Percentiles rank a stretch among this genome's conserved stretches.
Conservation (phyloP, 768 basidiomycete genomes). For the Kwoniella dendrophila region DNA sequence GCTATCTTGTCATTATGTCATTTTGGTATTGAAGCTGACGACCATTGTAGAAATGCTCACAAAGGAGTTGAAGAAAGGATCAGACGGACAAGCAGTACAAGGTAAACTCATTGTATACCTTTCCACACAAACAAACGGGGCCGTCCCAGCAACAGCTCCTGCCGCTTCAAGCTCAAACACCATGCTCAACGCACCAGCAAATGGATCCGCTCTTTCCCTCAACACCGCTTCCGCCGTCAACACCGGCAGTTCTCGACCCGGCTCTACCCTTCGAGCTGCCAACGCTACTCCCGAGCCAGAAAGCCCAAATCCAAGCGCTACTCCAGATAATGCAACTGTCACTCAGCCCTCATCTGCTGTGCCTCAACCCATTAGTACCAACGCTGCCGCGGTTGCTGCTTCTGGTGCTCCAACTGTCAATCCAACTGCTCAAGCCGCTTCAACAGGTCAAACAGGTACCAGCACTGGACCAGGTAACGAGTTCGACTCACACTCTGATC, state of each 20-base stretch:
- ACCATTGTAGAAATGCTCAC: constrained; percentile 81
- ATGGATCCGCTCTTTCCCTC: constrained; percentile 45
- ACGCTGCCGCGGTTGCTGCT: constrained; percentile 59
- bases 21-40: constrained; percentile 22
- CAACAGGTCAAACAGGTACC: constrained; percentile 52
- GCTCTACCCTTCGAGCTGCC: constrained; percentile 34
- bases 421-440: constrained; percentile 50
- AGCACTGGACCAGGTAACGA: constrained; percentile 62
- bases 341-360: constrained; percentile 40
- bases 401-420: constrained; percentile 46
- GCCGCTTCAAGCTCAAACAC: constrained; percentile 57
- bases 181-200: constrained; percentile 33
- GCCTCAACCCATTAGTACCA: constrained; percentile 52
- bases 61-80: constrained; percentile 95
- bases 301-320: constrained; percentile 29
- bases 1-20: constrained; percentile 33
- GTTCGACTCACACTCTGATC: constrained; percentile 93
- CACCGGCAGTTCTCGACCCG: constrained; percentile 31
- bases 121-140: constrained; percentile 83
- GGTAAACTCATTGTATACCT: constrained; percentile 96
- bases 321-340: constrained; percentile 37
- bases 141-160: constrained; percentile 78
- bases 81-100: constrained; percentile 95
- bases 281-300: constrained; percentile 43
- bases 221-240: constrained; percentile 57